phyloP scores from a whole-genome alignment of 1,284 basidiomycete genomes.

The Irpex lacteus region DNA sequence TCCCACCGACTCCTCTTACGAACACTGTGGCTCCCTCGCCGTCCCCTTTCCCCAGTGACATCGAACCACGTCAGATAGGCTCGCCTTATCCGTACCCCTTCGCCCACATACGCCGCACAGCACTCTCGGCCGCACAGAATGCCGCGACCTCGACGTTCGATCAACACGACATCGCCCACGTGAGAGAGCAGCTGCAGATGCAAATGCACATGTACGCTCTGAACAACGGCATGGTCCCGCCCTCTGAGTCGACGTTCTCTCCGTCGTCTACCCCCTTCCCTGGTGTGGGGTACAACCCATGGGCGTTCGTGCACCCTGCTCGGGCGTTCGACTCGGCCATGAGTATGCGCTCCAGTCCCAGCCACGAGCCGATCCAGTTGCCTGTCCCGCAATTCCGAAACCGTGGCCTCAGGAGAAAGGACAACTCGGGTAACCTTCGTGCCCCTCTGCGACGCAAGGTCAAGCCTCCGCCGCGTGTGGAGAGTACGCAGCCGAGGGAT shows the following conservation, averaged over 20 bases:
- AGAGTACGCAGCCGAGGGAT: conserved; percentile 76
- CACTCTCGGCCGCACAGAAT: conserved; percentile 35
- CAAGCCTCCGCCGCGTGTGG: conserved; percentile 68
- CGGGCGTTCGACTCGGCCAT: conserved; percentile 36
- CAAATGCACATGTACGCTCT: conserved; percentile 77
- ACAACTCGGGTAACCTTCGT: conserved; percentile 35
- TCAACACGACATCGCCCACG: conserved; percentile 45
- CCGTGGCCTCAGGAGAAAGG: conserved; percentile 34
- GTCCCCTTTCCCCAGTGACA: conserved; percentile 45
- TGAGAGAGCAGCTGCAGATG: conserved; percentile 64
- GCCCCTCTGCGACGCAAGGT: conserved; percentile 32
- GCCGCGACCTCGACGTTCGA: conserved; percentile 47
- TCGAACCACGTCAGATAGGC: conserved; percentile 45
- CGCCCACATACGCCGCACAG: conserved; percentile 59
- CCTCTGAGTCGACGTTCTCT: conserved; percentile 70
- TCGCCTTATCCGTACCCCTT: conserved; percentile 78
- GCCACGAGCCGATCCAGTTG: conserved; percentile 63
- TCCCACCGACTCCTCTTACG: conserved; percentile 73
- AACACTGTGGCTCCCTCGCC: conserved; percentile 69
- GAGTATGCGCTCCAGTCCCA: conserved; percentile 72
- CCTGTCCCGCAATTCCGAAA: conserved; percentile 41
- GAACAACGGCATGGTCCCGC: conserved; percentile 55
- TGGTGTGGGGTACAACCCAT: conserved; percentile 56
- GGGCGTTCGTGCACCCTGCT: conserved; percentile 54
- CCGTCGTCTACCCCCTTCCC: conserved; percentile 71